A percentile compares a stretch with the other conserved stretches of the same genome.
Conservation (phyloP, 257 asterid genomes). For the Striga asiatica region DNA sequence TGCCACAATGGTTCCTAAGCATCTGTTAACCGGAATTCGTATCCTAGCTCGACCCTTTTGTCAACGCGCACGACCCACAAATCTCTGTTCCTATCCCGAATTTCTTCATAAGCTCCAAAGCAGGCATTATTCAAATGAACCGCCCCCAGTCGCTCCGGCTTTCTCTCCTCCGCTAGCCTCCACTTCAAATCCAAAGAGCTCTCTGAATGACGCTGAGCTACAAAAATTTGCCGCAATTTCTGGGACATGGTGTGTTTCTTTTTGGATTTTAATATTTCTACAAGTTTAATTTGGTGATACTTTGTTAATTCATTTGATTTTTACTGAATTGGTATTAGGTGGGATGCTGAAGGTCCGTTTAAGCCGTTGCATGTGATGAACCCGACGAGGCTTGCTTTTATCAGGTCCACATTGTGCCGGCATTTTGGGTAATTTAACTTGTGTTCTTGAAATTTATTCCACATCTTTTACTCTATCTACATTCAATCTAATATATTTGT, state of each 20-base stretch:
- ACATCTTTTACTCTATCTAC: background rate
- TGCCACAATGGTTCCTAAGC: slow-evolving; percentile 36
- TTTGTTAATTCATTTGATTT: too few relatives aligned
- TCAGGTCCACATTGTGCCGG: slow-evolving; percentile 81
- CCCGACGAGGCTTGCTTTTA: slow-evolving; percentile 89
- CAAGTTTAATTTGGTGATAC: background rate
- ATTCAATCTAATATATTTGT: background rate
- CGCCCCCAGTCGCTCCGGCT: too few relatives aligned
- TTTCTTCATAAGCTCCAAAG: slow-evolving; percentile 11
- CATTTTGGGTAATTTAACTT: slow-evolving; percentile 66
- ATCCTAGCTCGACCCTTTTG: slow-evolving; percentile 17
- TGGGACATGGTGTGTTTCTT: slow-evolving; percentile 51
- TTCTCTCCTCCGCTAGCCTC: too few relatives aligned
- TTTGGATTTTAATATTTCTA: background rate
- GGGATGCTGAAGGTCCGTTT: too few relatives aligned
- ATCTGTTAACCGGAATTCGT: slow-evolving; percentile 30
- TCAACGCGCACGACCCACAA: background rate
- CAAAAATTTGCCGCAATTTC: slow-evolving; percentile 59
- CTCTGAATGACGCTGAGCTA: too few relatives aligned
- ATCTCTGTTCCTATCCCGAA: too few relatives aligned
- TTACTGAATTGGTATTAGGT: too few relatives aligned
- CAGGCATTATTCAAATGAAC: too few relatives aligned
- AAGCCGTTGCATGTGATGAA: too few relatives aligned
- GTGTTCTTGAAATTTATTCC: background rate
- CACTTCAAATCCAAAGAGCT: too few relatives aligned